Percentiles rank a stretch among this genome's conserved stretches.
Evolutionary conservation across 352 stramenopile species (phyloP).

Genomic region (Phytophthora quininea): DNA sequence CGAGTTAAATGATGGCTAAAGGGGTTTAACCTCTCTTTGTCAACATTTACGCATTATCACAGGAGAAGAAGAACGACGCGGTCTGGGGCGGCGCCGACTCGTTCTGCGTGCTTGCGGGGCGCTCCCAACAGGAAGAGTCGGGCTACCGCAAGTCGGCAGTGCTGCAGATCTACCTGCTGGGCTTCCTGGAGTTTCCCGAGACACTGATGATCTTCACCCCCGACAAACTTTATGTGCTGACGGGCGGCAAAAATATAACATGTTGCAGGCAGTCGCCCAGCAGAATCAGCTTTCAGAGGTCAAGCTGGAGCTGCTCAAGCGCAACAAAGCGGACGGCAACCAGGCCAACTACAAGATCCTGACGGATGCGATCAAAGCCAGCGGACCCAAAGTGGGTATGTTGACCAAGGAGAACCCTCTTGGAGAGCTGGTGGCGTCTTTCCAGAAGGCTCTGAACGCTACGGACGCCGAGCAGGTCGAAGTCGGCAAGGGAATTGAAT

Average conservation of each 20-base stretch:
- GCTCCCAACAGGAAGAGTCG: constrained; percentile 83
- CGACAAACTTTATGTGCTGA: constrained; percentile 84
- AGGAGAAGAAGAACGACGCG: constrained; percentile 49
- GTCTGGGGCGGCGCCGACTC: constrained; percentile 68
- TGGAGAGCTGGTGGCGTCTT: constrained; percentile 85
- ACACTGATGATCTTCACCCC: constrained; percentile 92
- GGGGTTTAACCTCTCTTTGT: not conserved
- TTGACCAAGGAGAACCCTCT: constrained; percentile 88
- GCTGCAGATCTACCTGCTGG: constrained; percentile 91
- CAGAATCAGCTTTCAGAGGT: constrained; percentile 70
- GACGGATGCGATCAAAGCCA: constrained; percentile 66
- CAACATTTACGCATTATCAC: not conserved
- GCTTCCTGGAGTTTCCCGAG: constrained; percentile 92
- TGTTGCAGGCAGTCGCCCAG: constrained; percentile 79
- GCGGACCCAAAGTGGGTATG: constrained; percentile 74
- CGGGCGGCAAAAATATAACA: constrained; percentile 90
- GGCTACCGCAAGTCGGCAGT: constrained; percentile 90
- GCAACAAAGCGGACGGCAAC: constrained; percentile 84
- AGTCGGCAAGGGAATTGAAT: constrained; percentile 86
- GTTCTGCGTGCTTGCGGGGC: constrained; percentile 85
- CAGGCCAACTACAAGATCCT: constrained; percentile 79
- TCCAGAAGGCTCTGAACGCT: constrained; percentile 78
- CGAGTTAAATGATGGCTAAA: not conserved
- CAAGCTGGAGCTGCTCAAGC: constrained; percentile 85
- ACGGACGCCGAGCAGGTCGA: constrained; percentile 84